phyloP scores from a whole-genome alignment of 2,329 filamentous ascomycete genomes.

The Colletotrichum sp. region DNA sequence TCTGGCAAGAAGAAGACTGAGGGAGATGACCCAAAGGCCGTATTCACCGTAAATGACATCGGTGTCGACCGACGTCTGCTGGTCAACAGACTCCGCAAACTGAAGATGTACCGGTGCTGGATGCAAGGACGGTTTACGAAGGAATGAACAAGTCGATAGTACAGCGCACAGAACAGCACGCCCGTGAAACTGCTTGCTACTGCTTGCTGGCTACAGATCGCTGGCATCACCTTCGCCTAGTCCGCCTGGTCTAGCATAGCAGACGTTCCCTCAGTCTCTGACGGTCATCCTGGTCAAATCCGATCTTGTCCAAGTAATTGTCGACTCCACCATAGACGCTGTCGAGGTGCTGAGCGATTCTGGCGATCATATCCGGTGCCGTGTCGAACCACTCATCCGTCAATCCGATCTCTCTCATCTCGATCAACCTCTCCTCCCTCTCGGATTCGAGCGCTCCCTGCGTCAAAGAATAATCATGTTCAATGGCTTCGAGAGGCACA shows the following conservation, averaged over 20 bases:
- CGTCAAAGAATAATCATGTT: constrained; percentile 75
- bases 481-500: constrained; percentile 64
- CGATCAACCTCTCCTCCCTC: constrained; percentile 65
- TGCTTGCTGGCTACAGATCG: background rate
- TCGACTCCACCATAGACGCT: constrained; percentile 69
- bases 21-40: constrained; percentile 31
- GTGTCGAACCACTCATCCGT: constrained; percentile 75
- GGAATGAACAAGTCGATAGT: constrained; percentile 42
- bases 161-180: background rate
- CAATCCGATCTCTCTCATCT: constrained; percentile 75
- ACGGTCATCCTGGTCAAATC: constrained; percentile 54
- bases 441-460: constrained; percentile 64
- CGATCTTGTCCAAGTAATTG: constrained; percentile 68
- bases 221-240: background rate
- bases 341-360: constrained; percentile 62
- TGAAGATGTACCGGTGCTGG: constrained; percentile 99
- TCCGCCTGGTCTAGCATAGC: constrained; percentile 38
- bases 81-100: constrained; percentile 85
- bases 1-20: constrained; percentile 43
- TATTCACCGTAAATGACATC: constrained; percentile 77
- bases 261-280: constrained; percentile 43
- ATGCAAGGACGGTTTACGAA: constrained; percentile 84
- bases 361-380: constrained; percentile 65
- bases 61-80: constrained; percentile 88
- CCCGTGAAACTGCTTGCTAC: background rate